These are phyloP conservation scores for Malassezia dermatis DNA, from an alignment of 1,284 basidiomycete genomes.

Conservation along the genomic window DNA sequence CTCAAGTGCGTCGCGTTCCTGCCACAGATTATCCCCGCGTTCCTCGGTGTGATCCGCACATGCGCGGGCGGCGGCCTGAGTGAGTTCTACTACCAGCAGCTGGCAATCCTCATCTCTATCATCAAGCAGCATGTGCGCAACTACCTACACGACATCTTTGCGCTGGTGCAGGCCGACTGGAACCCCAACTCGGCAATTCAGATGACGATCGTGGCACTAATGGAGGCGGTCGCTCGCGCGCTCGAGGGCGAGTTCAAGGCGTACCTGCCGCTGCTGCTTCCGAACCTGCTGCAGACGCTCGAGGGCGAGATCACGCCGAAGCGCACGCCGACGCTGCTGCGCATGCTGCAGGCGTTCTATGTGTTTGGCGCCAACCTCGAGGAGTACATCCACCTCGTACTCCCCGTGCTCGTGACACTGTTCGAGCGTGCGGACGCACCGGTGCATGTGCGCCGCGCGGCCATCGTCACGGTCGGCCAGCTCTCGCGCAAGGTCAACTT, in stretches of 20 bases:
- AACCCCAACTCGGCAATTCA: slow-evolving; percentile 63
- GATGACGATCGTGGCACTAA: slow-evolving; percentile 80
- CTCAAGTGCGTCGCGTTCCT: slow-evolving; percentile 91
- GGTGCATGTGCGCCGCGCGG: slow-evolving; percentile 67
- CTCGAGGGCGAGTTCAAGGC: slow-evolving; percentile 97
- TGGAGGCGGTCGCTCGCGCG: slow-evolving; percentile 88
- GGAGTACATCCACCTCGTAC: slow-evolving; percentile 91
- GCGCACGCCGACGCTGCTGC: slow-evolving; percentile 64
- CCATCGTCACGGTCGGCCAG: slow-evolving; percentile 82
- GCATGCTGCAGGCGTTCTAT: slow-evolving; percentile 81
- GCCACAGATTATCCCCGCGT: slow-evolving; percentile 92
- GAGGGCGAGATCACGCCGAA: slow-evolving; percentile 41
- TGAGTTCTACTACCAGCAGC: slow-evolving; percentile 90
- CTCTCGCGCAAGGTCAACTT: slow-evolving; percentile 91
- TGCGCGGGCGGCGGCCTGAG: slow-evolving; percentile 63
- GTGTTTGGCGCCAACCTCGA: slow-evolving; percentile 94
- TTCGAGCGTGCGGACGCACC: slow-evolving; percentile 76
- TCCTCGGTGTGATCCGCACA: slow-evolving; percentile 74
- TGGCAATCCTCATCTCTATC: slow-evolving; percentile 88
- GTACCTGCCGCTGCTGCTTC: slow-evolving; percentile 83
- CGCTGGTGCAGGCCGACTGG: slow-evolving; percentile 46
- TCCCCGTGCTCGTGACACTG: slow-evolving; percentile 84
- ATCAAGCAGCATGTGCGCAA: slow-evolving; percentile 97
- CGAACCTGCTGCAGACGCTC: slow-evolving; percentile 76
- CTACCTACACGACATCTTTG: slow-evolving; percentile 46